Evolutionary conservation across 2,329 filamentous ascomycete species (phyloP), one percentile per base, ranked within the genome.

Genomic region (Tolypocladium ovalisporum): DNA sequence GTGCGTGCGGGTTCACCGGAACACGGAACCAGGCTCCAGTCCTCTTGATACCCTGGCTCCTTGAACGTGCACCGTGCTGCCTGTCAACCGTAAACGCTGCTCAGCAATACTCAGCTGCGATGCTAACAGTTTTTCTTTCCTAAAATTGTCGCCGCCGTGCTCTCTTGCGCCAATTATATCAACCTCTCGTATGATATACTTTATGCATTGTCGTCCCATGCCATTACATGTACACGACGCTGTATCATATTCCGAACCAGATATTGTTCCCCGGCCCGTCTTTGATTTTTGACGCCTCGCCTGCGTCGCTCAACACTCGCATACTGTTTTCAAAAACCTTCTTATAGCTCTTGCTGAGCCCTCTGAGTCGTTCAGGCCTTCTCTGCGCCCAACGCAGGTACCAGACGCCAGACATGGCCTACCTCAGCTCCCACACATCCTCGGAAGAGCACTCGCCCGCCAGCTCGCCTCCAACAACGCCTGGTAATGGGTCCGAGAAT

Each of bases 381-480:
- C n/a, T 42, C 44, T n/a, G 2, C 27, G 2, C 27, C 19, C 44
- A n/a, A n/a, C n/a, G n/a, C n/a, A n/a, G n/a, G n/a, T n/a, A n/a
- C n/a, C n/a, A n/a, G n/a, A n/a, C 13, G 22, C 53, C 53, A 37
- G 9, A 37, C 55, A 64, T 64, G 62, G 58, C 52, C 29, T 55
- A 58, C 39, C 51, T 55, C 55, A 58, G 53, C 37, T 62, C 60
- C 12, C 39, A 49, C 34, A 58, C 56, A 17, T 61, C 60, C 24
- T 61, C 62, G 0, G 54, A 57, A 17, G 55, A 56, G 42, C 44
- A 54, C 37, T 64, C 63, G 36, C 58, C 57, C 2, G 57, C 52
- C 55, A 62, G 60, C 54, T 60, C 62, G 2, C 60, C 62, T 15
- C 42, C 59, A 2, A 63, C 63, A 1, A 64, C 62, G 4, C 61